Percentiles rank a stretch among this genome's conserved stretches.
Conservation (phyloP, 495 filamentous ascomycete species). For the Lophiotrema nucula region DNA sequence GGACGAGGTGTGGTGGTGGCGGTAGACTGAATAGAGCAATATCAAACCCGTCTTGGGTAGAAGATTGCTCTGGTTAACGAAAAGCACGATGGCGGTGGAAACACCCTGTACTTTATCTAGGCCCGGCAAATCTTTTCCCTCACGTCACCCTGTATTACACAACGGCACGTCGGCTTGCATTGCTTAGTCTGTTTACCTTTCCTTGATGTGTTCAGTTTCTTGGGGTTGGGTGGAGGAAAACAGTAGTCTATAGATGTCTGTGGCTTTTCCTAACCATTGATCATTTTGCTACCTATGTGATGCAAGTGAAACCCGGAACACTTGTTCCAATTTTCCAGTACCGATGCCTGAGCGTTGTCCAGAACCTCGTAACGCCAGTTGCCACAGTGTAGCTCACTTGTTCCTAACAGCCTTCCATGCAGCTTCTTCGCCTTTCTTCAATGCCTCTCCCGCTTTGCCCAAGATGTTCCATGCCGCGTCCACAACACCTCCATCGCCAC, state of each 20-base stretch:
- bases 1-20: conserved; percentile 32
- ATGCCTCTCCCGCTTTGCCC: conserved; percentile 22
- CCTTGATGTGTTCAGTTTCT: conserved; percentile 19
- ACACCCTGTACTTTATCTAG: conserved; percentile 54
- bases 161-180: conserved; percentile 32
- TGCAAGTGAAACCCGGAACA: too few relatives aligned
- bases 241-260: conserved; percentile 24
- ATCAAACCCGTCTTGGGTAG: conserved; percentile 36
- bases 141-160: conserved; percentile 43
- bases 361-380: too few relatives aligned
- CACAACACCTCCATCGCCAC: conserved; percentile 14
- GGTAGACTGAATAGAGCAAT: conserved; percentile 35
- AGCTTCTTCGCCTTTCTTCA: conserved; percentile 29
- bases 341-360: too few relatives aligned
- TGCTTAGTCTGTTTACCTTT: conserved; percentile 33
- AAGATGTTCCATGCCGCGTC: conserved; percentile 26
- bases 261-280: conserved; percentile 14
- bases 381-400: too few relatives aligned
- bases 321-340: too few relatives aligned
- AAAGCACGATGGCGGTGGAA: conserved; percentile 35
- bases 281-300: conserved; percentile 11
- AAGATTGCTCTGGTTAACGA: conserved; percentile 46
- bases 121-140: conserved; percentile 50
- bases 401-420: conserved; percentile 29
- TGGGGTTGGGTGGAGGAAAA: conserved; percentile 20